Evolutionary conservation across 179 eudicot species (phyloP).

Genomic region (Beta macrorhiza): DNA sequence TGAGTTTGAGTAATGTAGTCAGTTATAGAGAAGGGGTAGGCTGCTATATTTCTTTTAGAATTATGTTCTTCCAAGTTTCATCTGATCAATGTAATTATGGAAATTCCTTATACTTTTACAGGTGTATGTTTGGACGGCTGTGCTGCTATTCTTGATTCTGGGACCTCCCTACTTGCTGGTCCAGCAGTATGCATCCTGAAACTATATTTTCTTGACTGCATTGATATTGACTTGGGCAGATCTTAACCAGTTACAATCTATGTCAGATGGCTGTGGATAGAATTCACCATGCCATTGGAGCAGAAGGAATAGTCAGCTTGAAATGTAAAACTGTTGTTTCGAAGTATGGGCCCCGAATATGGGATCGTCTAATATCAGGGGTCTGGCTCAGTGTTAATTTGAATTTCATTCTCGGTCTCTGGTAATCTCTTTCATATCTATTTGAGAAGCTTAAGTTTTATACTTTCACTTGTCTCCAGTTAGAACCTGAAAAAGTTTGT

Average conservation of each 20-base stretch:
- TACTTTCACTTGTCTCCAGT: slow-evolving; percentile 25
- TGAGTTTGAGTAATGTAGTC: too few species aligned
- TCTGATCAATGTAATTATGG: too few species aligned
- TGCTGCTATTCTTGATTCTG: slow-evolving; percentile 78
- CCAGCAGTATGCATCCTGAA: slow-evolving; percentile 52
- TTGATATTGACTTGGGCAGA: background rate
- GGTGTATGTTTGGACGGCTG: slow-evolving; percentile 70
- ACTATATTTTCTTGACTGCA: background rate
- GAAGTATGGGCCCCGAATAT: slow-evolving; percentile 53
- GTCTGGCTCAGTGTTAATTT: slow-evolving; percentile 31
- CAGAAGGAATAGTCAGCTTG: slow-evolving; percentile 61
- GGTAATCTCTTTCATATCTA: background rate
- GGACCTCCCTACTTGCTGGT: slow-evolving; percentile 76
- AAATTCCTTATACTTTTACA: slow-evolving; percentile 15
- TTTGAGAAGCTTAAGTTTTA: background rate
- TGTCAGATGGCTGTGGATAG: slow-evolving; percentile 56
- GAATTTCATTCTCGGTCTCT: background rate
- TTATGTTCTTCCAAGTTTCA: too few species aligned
- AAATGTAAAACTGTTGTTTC: slow-evolving; percentile 64
- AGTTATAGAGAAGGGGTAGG: too few species aligned
- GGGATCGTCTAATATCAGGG: slow-evolving; percentile 74
- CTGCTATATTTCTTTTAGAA: too few species aligned
- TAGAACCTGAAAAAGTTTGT: slow-evolving; percentile 40
- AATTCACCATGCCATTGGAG: slow-evolving; percentile 78
- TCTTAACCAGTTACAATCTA: background rate